Evolutionary conservation across 306 rosid genomes (phyloP).

Genomic region (Ochetophila trinervis): DNA sequence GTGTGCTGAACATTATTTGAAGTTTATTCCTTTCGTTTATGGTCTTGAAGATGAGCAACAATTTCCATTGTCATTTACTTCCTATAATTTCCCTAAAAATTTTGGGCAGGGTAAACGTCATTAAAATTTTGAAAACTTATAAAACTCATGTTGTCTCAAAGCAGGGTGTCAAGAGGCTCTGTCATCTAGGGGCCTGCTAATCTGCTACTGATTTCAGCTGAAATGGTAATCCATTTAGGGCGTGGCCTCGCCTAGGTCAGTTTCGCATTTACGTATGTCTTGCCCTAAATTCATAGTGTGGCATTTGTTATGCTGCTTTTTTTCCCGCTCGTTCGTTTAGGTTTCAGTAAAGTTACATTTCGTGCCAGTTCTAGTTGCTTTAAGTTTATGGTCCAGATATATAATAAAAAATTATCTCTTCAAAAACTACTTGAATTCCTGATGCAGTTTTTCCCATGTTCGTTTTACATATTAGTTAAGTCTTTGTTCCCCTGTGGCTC

Average conservation of each 20-base stretch:
- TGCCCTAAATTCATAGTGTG: conserved; percentile 56
- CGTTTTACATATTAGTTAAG: conserved; percentile 13
- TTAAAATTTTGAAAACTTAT: conserved; percentile 56
- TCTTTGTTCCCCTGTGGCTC: conserved; percentile 17
- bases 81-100: conserved; percentile 51
- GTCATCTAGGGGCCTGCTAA: conserved; percentile 78
- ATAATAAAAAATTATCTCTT: conserved; percentile 1
- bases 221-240: conserved; percentile 90
- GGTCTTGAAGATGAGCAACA: conserved; percentile 48
- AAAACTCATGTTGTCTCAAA: conserved; percentile 88
- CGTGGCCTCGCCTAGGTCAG: conserved; percentile 93
- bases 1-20: conserved; percentile 18
- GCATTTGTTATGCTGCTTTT: conserved; percentile 61
- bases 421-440: conserved; percentile 20
- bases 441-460: conserved; percentile 19
- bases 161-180: conserved; percentile 99
- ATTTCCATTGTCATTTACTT: conserved; percentile 49
- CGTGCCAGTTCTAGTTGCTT: conserved; percentile 35
- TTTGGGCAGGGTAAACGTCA: conserved; percentile 58
- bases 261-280: conserved; percentile 52
- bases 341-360: conserved; percentile 42
- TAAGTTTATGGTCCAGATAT: conserved; percentile 21
- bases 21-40: conserved; percentile 42
- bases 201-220: conserved; percentile 95
- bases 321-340: conserved; percentile 39